Evolutionary conservation across 225 moss, liverwort and hornwort species (phyloP).

Genomic region (Straminergon stramineum): DNA sequence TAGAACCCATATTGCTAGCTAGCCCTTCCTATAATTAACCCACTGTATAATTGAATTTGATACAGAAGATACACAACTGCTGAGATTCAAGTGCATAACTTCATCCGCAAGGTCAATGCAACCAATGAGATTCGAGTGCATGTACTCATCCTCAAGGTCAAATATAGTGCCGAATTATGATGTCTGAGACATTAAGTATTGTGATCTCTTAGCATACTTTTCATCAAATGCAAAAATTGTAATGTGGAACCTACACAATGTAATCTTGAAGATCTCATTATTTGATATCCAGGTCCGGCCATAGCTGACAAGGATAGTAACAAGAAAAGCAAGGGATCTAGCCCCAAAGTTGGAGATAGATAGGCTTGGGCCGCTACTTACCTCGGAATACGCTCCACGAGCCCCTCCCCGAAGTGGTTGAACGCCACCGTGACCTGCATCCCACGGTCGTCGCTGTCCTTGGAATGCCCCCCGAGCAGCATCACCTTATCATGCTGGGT

Average conservation of each 20-base stretch:
- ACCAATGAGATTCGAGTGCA: background rate
- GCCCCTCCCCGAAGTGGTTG: slow-evolving; percentile 46
- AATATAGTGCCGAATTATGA: background rate
- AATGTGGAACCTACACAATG: background rate
- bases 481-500: slow-evolving; percentile 53
- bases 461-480: slow-evolving; percentile 32
- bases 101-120: background rate
- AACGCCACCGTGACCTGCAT: slow-evolving; percentile 50
- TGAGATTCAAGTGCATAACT: background rate
- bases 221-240: too few species aligned
- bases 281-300: background rate
- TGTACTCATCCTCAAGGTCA: background rate
- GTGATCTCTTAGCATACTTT: background rate
- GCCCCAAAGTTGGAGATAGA: background rate
- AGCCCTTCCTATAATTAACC: background rate
- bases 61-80: background rate
- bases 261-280: background rate
- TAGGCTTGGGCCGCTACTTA: background rate
- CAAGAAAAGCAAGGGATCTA: background rate
- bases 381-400: slow-evolving; percentile 48
- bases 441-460: slow-evolving; percentile 9
- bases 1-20: background rate
- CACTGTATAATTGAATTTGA: background rate
- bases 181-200: too few species aligned
- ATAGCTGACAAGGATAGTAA: background rate